phyloP scores from a whole-genome alignment of 2,329 filamentous ascomycete genomes.

The Emericellopsis atlantica region DNA sequence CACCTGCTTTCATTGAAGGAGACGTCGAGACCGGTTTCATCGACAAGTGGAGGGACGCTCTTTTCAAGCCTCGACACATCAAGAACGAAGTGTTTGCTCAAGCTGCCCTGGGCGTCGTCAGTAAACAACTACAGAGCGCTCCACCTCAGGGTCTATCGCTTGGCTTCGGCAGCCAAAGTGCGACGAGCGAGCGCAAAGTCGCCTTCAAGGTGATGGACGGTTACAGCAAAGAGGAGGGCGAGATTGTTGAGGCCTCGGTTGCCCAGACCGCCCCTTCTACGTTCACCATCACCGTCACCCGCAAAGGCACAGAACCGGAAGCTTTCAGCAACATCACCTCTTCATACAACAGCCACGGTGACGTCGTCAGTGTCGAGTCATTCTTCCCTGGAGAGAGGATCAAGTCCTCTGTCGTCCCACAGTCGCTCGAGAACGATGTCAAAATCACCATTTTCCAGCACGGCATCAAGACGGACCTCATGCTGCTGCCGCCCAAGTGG shows the following conservation, averaged over 20 bases:
- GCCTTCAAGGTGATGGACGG: constrained; percentile 46
- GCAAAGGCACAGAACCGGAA: constrained; percentile 24
- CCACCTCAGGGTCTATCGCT: constrained; percentile 36
- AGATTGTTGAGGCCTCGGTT: constrained; percentile 41
- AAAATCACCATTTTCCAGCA: constrained; percentile 68
- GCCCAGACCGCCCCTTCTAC: constrained; percentile 32
- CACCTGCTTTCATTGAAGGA: constrained; percentile 69
- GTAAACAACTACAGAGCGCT: constrained; percentile 26
- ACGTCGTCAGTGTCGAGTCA: constrained; percentile 19
- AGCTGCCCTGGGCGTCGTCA: constrained; percentile 66
- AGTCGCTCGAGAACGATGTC: constrained; percentile 37
- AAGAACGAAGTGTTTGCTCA: constrained; percentile 71
- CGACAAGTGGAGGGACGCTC: constrained; percentile 67
- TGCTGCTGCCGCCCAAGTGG: constrained; percentile 58
- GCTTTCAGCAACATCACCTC: constrained; percentile 33
- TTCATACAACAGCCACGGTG: constrained; percentile 16
- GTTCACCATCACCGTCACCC: constrained; percentile 31
- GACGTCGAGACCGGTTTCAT: constrained; percentile 96
- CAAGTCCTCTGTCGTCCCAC: constrained; percentile 61
- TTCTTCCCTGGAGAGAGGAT: constrained; percentile 77
- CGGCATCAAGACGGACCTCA: constrained; percentile 45
- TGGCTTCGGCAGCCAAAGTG: constrained; percentile 36
- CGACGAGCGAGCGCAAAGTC: constrained; percentile 30
- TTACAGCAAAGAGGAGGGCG: constrained; percentile 49
- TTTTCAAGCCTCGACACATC: constrained; percentile 55